Base-by-base conservation (phyloP, 1,284 basidiomycete species). In the Peniophora sp. region DNA sequence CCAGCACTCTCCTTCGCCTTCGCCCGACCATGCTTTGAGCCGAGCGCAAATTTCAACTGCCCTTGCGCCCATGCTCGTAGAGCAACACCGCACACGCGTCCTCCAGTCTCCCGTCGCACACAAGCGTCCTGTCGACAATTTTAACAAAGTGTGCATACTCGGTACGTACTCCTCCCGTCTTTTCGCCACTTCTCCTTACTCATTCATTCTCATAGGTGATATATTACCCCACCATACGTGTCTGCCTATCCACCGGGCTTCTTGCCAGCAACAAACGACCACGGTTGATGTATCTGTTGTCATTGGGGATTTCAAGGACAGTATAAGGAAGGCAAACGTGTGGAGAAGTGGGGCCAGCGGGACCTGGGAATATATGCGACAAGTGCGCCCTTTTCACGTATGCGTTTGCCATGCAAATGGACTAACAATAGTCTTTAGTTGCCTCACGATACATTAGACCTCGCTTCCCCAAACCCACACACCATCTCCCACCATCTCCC, bases 271-370 rank as follows among this genome's bases (percentile, higher is more conserved):
- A 77, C 73, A 2, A 85, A 87, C 60, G 67, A 69, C 0, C 65
- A 72, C 44, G 84, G 83, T 0, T 82, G 87, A 58, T 69, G 85
- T 20, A 85, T 85, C 34, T 87, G 85, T 60, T 68, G 84, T 9
- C 81, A 85, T 58, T 88, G 85, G 56, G 82, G 83, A 0, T 65
- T 78, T 34, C 68, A 77, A 0, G 78, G 79, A 0, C 68, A 85
- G 0, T 88, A 88, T 69, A 89, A 88, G 69, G 86, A 89, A 16
- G 82, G 81, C 14, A 88, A 87, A 59, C 89, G 86, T 61, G 83
- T 89, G 43, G 86, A 89, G 61, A 89, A 89, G 63, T 89, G 86
- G 87, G 86, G 86, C 86, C 86, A 47, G 77, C 83, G 65, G 85
- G 87, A 0, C 85, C 85, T 45, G 86, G 87, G 17, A 89, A 87